Percentiles rank a stretch among this genome's conserved stretches.
phyloP scores from a whole-genome alignment of 2,329 filamentous ascomycete genomes.

The Aspergillus sp. region DNA sequence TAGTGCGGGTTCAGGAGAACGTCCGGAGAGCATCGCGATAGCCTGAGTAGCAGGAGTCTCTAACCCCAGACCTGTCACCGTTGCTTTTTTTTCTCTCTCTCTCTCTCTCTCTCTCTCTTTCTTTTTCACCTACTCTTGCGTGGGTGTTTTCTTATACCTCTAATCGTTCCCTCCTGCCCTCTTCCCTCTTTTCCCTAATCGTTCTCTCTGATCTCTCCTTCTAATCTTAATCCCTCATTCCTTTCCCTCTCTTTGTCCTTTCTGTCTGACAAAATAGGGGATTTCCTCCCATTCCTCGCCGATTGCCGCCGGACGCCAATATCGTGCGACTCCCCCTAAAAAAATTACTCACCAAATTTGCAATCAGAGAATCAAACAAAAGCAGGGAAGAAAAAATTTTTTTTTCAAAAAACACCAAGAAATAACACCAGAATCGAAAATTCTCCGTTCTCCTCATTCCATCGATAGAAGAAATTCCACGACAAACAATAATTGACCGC shows the following conservation, averaged over 20 bases:
- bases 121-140: constrained; percentile 3
- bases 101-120: neutral
- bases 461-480: neutral
- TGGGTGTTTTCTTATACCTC: neutral
- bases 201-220: neutral
- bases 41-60: no score
- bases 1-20: constrained; percentile 15
- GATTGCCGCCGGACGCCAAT: constrained; percentile 22
- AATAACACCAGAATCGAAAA: constrained; percentile 1
- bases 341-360: neutral
- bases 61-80: constrained; percentile 17
- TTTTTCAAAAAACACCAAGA: neutral
- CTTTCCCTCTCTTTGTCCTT: neutral
- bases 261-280: constrained; percentile 6
- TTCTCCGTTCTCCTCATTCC: neutral
- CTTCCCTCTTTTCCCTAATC: neutral
- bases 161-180: neutral
- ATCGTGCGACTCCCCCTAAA: constrained; percentile 12
- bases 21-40: neutral
- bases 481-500: neutral
- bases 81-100: constrained; percentile 5
- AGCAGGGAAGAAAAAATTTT: neutral
- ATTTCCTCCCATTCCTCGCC: constrained; percentile 13
- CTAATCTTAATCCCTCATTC: neutral
- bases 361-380: neutral